These are phyloP conservation scores for Neurospora sp. DNA, from an alignment of 495 filamentous ascomycete species.

Conservation along the genomic window DNA sequence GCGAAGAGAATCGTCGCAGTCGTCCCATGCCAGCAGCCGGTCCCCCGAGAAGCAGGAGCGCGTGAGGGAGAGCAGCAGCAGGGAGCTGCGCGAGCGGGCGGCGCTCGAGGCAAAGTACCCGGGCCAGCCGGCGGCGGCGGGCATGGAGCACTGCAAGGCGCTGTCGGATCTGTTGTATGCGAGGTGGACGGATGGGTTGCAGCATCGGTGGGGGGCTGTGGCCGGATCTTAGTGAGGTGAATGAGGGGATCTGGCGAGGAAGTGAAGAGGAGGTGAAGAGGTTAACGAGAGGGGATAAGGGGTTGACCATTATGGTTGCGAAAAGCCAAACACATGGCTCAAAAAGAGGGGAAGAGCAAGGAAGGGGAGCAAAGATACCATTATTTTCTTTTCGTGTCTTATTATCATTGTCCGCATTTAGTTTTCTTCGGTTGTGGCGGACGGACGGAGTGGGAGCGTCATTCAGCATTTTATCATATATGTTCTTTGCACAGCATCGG, in stretches of 20 bases:
- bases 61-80: conserved; percentile 11
- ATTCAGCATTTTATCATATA: neutral
- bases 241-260: neutral
- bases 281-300: too few species aligned
- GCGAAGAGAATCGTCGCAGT: conserved; percentile 4
- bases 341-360: neutral
- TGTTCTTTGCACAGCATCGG: neutral
- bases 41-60: conserved; percentile 9
- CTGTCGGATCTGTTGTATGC: conserved; percentile 83
- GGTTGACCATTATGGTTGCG: too few species aligned
- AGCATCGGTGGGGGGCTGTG: conserved; percentile 55
- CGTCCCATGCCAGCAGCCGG: neutral
- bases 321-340: neutral
- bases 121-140: conserved; percentile 43
- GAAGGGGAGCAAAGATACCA: neutral
- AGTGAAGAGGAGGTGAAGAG: neutral
- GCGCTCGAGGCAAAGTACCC: conserved; percentile 38
- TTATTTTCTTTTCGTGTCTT: neutral
- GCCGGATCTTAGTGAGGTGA: conserved; percentile 4
- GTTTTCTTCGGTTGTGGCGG: neutral
- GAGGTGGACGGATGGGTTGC: conserved; percentile 80
- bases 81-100: conserved; percentile 35
- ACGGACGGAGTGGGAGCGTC: neutral
- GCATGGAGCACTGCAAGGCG: conserved; percentile 87
- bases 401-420: neutral